Evolutionary conservation across 2,329 filamentous ascomycete species (phyloP), one percentile per base, ranked within the genome.

Genomic region (Sporothrix pseudoabietina): DNA sequence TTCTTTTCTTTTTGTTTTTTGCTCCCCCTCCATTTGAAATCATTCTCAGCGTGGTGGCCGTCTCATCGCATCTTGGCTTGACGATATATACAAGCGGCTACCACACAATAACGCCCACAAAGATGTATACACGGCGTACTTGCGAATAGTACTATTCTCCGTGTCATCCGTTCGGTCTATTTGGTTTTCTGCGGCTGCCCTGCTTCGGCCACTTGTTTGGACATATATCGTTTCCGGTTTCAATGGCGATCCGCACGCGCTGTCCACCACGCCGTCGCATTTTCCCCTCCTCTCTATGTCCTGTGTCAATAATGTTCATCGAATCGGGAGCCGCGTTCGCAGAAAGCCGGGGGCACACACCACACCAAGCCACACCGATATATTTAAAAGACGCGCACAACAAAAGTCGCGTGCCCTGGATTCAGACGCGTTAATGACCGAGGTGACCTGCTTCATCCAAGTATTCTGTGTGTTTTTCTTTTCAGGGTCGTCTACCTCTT

Each of bases 211-310:
- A 19, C 22, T 54, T 26, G 49, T 39, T 54, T 16, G 66, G 26
- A 26, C 26, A 26, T 26, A 26, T 47, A 39, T n/a, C 47, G 9
- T 55, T 63, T 55, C 30, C 49, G 49, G 47, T 69, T 39, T 54
- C 32, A 55, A 55, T 69, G 66, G 44, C 16, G 66, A 54, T 69
- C 66, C 47, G 44, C 66, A 68, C 22, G 66, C 66, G 66, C 65
- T 44, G 30, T 69, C 30, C n/a, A n/a, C 44, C 44, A 52, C 65
- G 41, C 66, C 19, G 47, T 16, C 49, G n/a, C 26, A 19, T 32
- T 39, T 69, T 16, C 5, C 49, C 49, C 22, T 32, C n/a, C 30
- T 22, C 65, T 69, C 47, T 39, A 16, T 49, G 8, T 16, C 6
- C 47, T 41, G 26, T 54, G 44, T 30, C 26, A 16, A n/a, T 66